phyloP scores from a whole-genome alignment of 352 stramenopile species.

The Globisporangium parvum region DNA sequence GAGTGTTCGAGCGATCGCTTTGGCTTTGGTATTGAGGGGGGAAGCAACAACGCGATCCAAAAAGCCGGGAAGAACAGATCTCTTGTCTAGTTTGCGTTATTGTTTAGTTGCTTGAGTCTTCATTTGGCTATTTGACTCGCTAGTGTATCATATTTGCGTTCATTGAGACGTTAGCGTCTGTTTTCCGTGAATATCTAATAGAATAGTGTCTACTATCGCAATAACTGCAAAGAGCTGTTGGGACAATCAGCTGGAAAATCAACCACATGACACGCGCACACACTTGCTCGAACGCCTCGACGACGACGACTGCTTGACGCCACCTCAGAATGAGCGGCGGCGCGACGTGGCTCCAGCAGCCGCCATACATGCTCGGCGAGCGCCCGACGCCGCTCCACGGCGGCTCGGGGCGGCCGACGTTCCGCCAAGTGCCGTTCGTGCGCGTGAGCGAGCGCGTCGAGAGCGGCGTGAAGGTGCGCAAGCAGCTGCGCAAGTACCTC shows the following conservation, averaged over 20 bases:
- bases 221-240: no score
- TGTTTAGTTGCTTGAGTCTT: no score
- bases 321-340: conserved; percentile 3
- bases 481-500: conserved; percentile 81
- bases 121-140: no score
- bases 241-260: no score
- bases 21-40: conserved; percentile 5
- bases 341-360: conserved; percentile 36
- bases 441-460: conserved; percentile 72
- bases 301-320: not conserved
- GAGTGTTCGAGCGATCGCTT: conserved; percentile 9
- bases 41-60: conserved; percentile 7
- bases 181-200: no score
- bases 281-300: not conserved
- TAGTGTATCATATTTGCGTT: no score
- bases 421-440: conserved; percentile 81
- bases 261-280: no score
- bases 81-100: no score
- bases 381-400: conserved; percentile 50
- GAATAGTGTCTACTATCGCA: no score
- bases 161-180: no score
- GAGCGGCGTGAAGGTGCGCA: conserved; percentile 74
- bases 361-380: conserved; percentile 80
- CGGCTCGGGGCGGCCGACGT: conserved; percentile 45
- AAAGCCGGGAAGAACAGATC: not conserved